Evolutionary conservation across 2,329 filamentous ascomycete genomes (phyloP), one percentile per base, ranked within the genome.

Genomic region (Mycosphaerella sp.): DNA sequence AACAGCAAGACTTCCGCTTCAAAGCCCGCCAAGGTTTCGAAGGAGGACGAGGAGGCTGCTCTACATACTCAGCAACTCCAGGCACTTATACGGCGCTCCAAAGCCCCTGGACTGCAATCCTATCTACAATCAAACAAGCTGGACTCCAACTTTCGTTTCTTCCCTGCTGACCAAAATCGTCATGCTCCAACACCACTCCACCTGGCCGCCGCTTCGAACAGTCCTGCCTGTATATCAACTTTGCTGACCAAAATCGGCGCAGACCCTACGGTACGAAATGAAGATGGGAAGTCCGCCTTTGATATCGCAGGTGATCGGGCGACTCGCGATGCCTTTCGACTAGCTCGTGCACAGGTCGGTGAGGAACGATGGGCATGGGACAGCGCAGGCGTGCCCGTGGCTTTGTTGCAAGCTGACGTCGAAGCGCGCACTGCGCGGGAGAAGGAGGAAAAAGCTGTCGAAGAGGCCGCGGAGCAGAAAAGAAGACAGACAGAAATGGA

Each of bases 51-150:
- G 71, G 82, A 80, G 28, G 85, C 85, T 1, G 71, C 85, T 2
- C 75, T 96, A 3, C 91, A 98, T 66, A 96, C 91, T 0, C 82
- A 85, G 1, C 93, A 98, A 65, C 76, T 98, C 0, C 89, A 93
- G 63, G 86, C 89, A 0, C 78, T 97, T 21, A 86, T 95, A 53
- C 85, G 89, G 41, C 85, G 93, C 37, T 94, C 88, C 1, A 97
- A 95, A 68, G 81, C 93, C 0, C 91, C 93, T 0, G 89, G 86
- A 0, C 73, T 98, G 1, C 75, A 96, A 13, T 84, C 87, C 1
- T 98, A 97, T 66, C 74, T 98, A 5, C 80, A 82, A 55, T 84
- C 79, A 55, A 95, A 96, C 70, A 73, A 75, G 2, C 73, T 97
- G 8, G 73, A 80, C 1, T 66, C 87, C 0, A 78, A 85, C 52